A percentile compares a stretch with the other conserved stretches of the same genome.
phyloP scores from a whole-genome alignment of 352 stramenopile species.

The Aphanomyces euteiches region DNA sequence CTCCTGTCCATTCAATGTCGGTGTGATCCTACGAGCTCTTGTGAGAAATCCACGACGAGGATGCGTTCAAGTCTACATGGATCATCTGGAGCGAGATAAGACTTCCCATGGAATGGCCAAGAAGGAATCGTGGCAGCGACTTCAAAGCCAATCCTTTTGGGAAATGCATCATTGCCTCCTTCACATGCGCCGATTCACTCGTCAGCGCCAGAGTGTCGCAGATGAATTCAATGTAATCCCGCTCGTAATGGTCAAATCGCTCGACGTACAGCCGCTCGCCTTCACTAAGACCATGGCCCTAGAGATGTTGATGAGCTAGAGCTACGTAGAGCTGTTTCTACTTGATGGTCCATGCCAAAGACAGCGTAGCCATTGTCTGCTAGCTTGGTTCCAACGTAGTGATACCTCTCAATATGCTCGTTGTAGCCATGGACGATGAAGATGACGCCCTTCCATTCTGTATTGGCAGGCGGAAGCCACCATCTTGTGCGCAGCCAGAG shows the following conservation, averaged over 20 bases:
- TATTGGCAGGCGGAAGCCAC: conserved; percentile 41
- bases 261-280: conserved; percentile 53
- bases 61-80: not conserved
- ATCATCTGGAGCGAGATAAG: conserved; percentile 34
- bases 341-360: conserved; percentile 52
- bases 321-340: not conserved
- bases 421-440: conserved; percentile 59
- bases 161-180: conserved; percentile 35
- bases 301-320: not conserved
- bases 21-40: conserved; percentile 8
- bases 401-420: conserved; percentile 51
- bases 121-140: conserved; percentile 48
- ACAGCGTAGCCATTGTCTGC: conserved; percentile 45
- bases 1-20: conserved; percentile 39
- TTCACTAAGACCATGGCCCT: conserved; percentile 57
- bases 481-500: conserved; percentile 48
- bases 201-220: conserved; percentile 39
- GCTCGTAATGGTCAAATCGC: conserved; percentile 42
- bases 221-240: conserved; percentile 56
- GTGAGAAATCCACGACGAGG: not conserved
- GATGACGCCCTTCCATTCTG: conserved; percentile 38
- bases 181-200: conserved; percentile 18
- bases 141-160: conserved; percentile 39
- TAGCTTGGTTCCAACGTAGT: conserved; percentile 45
- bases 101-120: conserved; percentile 56